Evolutionary conservation across 192 early-diverging fungal genomes (phyloP).

Genomic region (Chytriomyces confervae): DNA sequence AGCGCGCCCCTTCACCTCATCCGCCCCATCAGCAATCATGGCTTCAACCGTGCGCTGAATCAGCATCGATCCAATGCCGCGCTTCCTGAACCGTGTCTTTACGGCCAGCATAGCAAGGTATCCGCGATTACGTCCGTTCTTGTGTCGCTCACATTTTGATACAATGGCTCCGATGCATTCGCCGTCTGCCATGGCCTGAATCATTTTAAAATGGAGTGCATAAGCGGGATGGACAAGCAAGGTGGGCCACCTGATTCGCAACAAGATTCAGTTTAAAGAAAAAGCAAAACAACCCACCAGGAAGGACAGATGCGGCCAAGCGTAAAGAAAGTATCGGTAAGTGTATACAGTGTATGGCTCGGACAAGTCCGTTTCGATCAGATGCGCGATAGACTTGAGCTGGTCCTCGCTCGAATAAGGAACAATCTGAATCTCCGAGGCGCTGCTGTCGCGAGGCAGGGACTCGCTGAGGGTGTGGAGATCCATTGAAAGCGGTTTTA

Average conservation of each 20-base stretch:
- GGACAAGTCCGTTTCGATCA: constrained; percentile 94
- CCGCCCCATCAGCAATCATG: constrained; percentile 64
- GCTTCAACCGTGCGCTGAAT: constrained; percentile 73
- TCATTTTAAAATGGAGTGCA: not conserved
- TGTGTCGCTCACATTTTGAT: constrained; percentile 82
- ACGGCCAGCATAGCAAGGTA: constrained; percentile 99
- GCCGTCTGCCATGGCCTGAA: constrained; percentile 61
- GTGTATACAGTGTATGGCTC: constrained; percentile 98
- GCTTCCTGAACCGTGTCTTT: constrained; percentile 76
- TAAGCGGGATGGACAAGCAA: not conserved
- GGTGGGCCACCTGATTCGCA: not conserved
- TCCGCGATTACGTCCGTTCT: constrained; percentile 68
- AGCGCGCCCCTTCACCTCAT: constrained; percentile 17
- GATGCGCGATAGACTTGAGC: constrained; percentile 71
- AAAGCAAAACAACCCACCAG: constrained; percentile 54
- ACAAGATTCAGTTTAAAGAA: not conserved
- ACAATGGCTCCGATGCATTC: constrained; percentile 85
- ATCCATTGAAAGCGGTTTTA: no score
- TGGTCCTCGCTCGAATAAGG: constrained; percentile 77
- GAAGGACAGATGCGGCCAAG: constrained; percentile 89
- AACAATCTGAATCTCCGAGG: constrained; percentile 29
- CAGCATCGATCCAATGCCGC: constrained; percentile 76
- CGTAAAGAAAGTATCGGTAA: constrained; percentile 93
- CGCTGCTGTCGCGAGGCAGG: not conserved
- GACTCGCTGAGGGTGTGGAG: not conserved